phyloP scores from a whole-genome alignment of 164 flowering plant species.

The Magnolia kwangsiensis region DNA sequence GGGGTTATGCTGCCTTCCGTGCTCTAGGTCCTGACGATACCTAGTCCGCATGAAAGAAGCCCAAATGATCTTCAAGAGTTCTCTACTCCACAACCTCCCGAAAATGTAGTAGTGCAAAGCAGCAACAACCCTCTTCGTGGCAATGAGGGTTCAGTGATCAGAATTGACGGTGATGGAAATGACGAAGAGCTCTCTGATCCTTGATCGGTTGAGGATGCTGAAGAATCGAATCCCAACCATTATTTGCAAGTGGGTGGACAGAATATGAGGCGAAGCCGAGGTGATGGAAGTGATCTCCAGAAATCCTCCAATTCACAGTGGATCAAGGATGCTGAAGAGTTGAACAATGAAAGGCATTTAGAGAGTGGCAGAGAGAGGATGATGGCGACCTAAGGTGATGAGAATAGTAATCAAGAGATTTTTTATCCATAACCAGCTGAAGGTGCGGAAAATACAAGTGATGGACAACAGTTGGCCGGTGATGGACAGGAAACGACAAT shows the following conservation, averaged over 20 bases:
- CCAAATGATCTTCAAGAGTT: slow-evolving; percentile 4
- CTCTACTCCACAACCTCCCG: slow-evolving; percentile 3
- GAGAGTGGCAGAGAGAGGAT: too few relatives aligned
- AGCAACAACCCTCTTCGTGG: slow-evolving; percentile 3
- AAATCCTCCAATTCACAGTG: not conserved
- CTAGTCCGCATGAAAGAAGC: too few relatives aligned
- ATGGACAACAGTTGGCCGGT: not conserved
- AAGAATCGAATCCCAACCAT: slow-evolving; percentile 4
- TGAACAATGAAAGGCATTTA: not conserved
- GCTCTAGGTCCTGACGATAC: too few relatives aligned
- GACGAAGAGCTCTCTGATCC: not conserved
- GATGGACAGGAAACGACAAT: not conserved
- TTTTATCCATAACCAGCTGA: not conserved
- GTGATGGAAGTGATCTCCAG: too few relatives aligned
- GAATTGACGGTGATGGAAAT: slow-evolving; percentile 10
- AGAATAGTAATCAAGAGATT: not conserved
- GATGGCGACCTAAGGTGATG: not conserved
- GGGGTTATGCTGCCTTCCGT: fast-evolving
- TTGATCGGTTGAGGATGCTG: slow-evolving; percentile 6
- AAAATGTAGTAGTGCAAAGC: not conserved
- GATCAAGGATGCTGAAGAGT: slow-evolving; percentile 3
- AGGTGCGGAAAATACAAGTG: not conserved
- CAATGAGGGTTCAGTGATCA: not conserved
- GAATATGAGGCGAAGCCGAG: not conserved
- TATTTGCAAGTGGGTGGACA: slow-evolving; percentile 4